Percentiles rank a stretch among this genome's conserved stretches.
Evolutionary conservation across 225 moss, liverwort and hornwort species (phyloP).

Genomic region (Marchantia paleacea): DNA sequence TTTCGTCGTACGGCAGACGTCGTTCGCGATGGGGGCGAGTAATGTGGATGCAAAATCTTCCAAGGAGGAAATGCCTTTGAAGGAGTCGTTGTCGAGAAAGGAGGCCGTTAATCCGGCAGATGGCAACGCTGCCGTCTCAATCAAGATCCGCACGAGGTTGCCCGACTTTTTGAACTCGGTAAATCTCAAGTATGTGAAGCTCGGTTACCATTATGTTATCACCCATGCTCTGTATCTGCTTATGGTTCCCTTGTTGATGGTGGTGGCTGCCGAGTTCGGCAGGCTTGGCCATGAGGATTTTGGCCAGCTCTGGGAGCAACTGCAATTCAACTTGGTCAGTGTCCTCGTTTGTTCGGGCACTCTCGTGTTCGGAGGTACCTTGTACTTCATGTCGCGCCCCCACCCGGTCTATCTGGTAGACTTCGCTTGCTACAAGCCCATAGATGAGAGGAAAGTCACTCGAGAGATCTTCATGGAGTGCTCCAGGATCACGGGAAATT

Average conservation of each 20-base stretch:
- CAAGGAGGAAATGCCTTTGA: background rate
- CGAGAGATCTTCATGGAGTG: slow-evolving; percentile 31
- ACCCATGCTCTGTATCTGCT: slow-evolving; percentile 76
- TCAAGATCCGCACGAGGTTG: slow-evolving; percentile 56
- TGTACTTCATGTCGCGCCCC: slow-evolving; percentile 63
- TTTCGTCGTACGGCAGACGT: background rate
- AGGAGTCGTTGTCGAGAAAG: background rate
- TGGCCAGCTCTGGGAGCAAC: slow-evolving; percentile 60
- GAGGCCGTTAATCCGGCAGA: background rate
- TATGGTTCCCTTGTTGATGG: slow-evolving; percentile 58
- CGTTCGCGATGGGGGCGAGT: slow-evolving; percentile 8
- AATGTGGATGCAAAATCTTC: slow-evolving; percentile 7
- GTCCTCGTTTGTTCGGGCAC: slow-evolving; percentile 58
- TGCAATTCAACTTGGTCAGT: slow-evolving; percentile 73
- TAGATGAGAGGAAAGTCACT: slow-evolving; percentile 41
- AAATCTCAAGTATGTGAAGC: slow-evolving; percentile 82
- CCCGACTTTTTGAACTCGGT: slow-evolving; percentile 76
- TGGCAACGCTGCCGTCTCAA: slow-evolving; percentile 32
- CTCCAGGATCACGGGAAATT: slow-evolving; percentile 39
- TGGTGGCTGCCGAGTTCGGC: slow-evolving; percentile 63
- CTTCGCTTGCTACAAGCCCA: slow-evolving; percentile 68
- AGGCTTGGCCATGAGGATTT: slow-evolving; percentile 64
- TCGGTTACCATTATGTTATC: slow-evolving; percentile 80
- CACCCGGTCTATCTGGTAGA: slow-evolving; percentile 68
- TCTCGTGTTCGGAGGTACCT: slow-evolving; percentile 61